A percentile compares a stretch with the other conserved stretches of the same genome.
Evolutionary conservation across 768 basidiomycete genomes (phyloP).

Genomic region (Lactarius indigo): DNA sequence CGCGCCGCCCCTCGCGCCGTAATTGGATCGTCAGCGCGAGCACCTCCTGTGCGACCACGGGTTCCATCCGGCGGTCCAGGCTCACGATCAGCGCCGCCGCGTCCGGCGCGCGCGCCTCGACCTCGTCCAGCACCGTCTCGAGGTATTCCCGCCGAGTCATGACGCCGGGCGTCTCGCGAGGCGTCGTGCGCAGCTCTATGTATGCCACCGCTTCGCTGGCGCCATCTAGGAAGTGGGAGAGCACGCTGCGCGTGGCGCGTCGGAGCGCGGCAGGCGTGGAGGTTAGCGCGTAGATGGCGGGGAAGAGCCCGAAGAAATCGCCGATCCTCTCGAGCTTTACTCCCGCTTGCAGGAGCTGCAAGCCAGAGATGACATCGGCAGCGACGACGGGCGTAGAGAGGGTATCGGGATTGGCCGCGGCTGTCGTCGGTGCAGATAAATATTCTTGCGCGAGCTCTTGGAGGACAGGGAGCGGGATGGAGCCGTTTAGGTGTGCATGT

Average conservation of each 20-base stretch:
- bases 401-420: background rate
- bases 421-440: background rate
- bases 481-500: slow-evolving; percentile 84
- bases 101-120: slow-evolving; percentile 51
- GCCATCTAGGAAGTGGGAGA: slow-evolving; percentile 54
- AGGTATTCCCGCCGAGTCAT: slow-evolving; percentile 66
- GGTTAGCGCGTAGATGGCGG: slow-evolving; percentile 75
- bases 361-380: slow-evolving; percentile 39
- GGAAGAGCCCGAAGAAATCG: slow-evolving; percentile 75
- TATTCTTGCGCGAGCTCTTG: slow-evolving; percentile 56
- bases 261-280: slow-evolving; percentile 53
- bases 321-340: slow-evolving; percentile 49
- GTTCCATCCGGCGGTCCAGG: slow-evolving; percentile 67
- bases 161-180: slow-evolving; percentile 45
- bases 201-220: slow-evolving; percentile 53
- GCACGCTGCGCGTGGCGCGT: slow-evolving; percentile 59
- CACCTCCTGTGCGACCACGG: slow-evolving; percentile 49
- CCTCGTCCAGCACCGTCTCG: slow-evolving; percentile 57
- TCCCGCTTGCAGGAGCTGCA: slow-evolving; percentile 40
- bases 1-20: slow-evolving; percentile 50
- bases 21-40: slow-evolving; percentile 54
- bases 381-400: background rate
- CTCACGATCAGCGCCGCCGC: slow-evolving; percentile 65
- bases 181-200: slow-evolving; percentile 82
- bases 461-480: slow-evolving; percentile 64